Evolutionary conservation across 768 basidiomycete species (phyloP).

Genomic region (Calvatia gigantea): DNA sequence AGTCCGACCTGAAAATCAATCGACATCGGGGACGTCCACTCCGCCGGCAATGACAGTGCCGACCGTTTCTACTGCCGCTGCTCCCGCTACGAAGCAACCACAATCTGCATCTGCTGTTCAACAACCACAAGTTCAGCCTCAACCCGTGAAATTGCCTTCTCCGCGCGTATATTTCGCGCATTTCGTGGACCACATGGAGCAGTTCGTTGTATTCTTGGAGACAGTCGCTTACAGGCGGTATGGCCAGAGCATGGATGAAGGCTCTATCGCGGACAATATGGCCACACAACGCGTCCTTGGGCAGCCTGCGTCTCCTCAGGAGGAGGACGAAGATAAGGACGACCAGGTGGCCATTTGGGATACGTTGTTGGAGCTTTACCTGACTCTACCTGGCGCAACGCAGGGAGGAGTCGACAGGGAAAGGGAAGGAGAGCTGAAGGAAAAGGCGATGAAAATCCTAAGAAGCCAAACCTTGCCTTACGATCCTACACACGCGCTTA

Average conservation of each 20-base stretch:
- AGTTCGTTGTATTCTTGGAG: slow-evolving; percentile 69
- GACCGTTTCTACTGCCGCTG: slow-evolving; percentile 26
- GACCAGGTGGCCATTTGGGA: slow-evolving; percentile 90
- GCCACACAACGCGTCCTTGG: slow-evolving; percentile 5
- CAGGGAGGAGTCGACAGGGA: slow-evolving; percentile 15
- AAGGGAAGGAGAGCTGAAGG: slow-evolving; percentile 34
- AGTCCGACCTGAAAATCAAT: slow-evolving; percentile 32
- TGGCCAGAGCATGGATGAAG: slow-evolving; percentile 66
- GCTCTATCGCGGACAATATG: slow-evolving; percentile 16
- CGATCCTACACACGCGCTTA: slow-evolving; percentile 90
- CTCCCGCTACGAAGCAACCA: slow-evolving; percentile 24
- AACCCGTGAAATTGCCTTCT: slow-evolving; percentile 58
- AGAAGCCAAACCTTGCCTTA: slow-evolving; percentile 61
- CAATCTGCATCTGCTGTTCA: slow-evolving; percentile 17
- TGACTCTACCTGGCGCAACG: slow-evolving; percentile 45
- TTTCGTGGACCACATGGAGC: slow-evolving; percentile 62
- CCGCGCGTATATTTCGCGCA: slow-evolving; percentile 90
- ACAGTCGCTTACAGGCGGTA: slow-evolving; percentile 77
- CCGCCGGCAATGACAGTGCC: slow-evolving; percentile 28
- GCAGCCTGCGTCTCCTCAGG: slow-evolving; percentile 20
- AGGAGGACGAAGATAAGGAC: slow-evolving; percentile 46
- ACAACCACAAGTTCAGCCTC: slow-evolving; percentile 18
- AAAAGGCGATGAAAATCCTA: slow-evolving; percentile 76
- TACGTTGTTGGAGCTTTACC: slow-evolving; percentile 90
- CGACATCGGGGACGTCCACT: slow-evolving; percentile 35